Percentiles rank a stretch among this genome's conserved stretches.
Evolutionary conservation across 768 basidiomycete genomes (phyloP).

Genomic region (Tricholomella constricta): DNA sequence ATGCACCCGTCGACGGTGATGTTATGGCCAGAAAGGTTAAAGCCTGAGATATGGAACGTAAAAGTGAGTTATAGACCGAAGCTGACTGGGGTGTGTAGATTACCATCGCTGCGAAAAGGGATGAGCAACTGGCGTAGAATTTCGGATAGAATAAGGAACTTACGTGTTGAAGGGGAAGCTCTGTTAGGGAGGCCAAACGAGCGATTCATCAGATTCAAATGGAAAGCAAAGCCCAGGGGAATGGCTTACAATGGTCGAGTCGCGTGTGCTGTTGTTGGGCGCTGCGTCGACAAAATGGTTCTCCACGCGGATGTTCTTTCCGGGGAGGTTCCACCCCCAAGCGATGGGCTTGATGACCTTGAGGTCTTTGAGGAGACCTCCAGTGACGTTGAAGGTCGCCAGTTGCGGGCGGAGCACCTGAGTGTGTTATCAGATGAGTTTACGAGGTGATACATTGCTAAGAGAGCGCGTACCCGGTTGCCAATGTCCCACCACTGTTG

Average conservation of each 20-base stretch:
- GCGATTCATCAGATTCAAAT: too few species aligned
- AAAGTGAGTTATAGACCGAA: too few species aligned
- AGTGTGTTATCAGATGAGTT: neutral
- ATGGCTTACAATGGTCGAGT: conserved; percentile 32
- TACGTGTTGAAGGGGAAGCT: conserved; percentile 49
- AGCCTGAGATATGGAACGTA: conserved; percentile 25
- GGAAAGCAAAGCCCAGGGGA: too few species aligned
- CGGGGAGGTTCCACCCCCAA: conserved; percentile 48
- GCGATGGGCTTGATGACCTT: conserved; percentile 52
- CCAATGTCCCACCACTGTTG: conserved; percentile 53
- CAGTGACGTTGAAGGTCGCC: conserved; percentile 48
- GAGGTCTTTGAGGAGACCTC: conserved; percentile 35
- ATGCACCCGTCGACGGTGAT: conserved; percentile 40
- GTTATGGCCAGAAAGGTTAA: conserved; percentile 41
- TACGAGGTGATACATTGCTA: neutral
- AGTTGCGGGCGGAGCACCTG: conserved; percentile 47
- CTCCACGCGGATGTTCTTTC: conserved; percentile 38
- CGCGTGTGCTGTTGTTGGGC: conserved; percentile 40
- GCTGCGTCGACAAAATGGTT: conserved; percentile 43
- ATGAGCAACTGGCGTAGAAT: neutral
- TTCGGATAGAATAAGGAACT: conserved; percentile 16
- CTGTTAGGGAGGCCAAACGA: too few species aligned
- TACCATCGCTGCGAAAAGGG: conserved; percentile 25
- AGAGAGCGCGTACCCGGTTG: conserved; percentile 34
- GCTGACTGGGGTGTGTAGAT: neutral